phyloP scores from a whole-genome alignment of 495 filamentous ascomycete species.

The Amorphotheca resinae region DNA sequence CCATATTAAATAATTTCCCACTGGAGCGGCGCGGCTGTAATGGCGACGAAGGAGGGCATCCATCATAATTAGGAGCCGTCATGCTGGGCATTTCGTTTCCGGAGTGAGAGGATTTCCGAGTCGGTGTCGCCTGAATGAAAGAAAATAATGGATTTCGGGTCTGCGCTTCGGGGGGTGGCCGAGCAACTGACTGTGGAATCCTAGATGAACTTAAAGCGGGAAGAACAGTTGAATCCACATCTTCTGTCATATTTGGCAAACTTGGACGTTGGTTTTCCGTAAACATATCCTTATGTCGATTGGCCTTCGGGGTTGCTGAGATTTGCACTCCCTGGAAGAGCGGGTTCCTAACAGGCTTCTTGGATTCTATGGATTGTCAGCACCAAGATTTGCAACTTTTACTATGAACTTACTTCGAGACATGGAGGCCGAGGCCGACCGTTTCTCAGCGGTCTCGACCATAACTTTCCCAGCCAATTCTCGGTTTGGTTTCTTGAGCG shows the following conservation, averaged over 20 bases:
- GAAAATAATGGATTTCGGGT: conserved; percentile 8
- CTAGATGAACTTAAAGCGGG: conserved; percentile 20
- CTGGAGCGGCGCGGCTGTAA: conserved; percentile 14
- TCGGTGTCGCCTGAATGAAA: conserved; percentile 14
- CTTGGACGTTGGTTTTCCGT: conserved; percentile 13
- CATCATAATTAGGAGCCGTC: not conserved
- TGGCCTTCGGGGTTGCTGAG: conserved; percentile 61
- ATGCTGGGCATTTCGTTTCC: not conserved
- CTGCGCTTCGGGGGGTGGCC: conserved; percentile 1
- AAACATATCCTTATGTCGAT: conserved; percentile 36
- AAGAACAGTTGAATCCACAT: conserved; percentile 11
- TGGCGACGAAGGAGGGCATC: conserved; percentile 11
- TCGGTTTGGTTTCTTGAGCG: conserved; percentile 80
- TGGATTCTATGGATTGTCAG: conserved; percentile 39
- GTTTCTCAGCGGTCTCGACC: conserved; percentile 55
- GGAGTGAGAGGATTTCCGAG: conserved; percentile 4
- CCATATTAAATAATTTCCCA: conserved; percentile 8
- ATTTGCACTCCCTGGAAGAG: conserved; percentile 49
- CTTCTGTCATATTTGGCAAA: conserved; percentile 10
- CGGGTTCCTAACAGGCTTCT: conserved; percentile 52
- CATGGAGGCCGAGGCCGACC: conserved; percentile 28
- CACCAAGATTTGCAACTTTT: conserved; percentile 1
- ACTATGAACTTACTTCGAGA: conserved; percentile 20
- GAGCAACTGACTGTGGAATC: conserved; percentile 18
- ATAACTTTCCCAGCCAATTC: conserved; percentile 60